phyloP scores from a whole-genome alignment of 441 rosid genomes.

The Adansonia gregorii region DNA sequence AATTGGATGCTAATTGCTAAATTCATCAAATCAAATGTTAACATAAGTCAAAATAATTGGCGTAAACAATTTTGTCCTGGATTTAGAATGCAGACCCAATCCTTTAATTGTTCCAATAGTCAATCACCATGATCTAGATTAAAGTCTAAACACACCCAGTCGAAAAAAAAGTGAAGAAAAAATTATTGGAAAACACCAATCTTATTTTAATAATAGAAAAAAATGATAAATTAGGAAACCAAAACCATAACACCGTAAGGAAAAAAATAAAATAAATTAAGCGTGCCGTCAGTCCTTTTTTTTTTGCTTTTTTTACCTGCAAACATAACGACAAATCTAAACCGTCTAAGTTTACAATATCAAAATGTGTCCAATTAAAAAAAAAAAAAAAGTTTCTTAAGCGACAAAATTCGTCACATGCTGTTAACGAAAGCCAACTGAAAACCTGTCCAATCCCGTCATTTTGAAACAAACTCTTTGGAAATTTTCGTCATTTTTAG shows the following conservation, averaged over 20 bases:
- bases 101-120: neutral
- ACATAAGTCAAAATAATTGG: no score
- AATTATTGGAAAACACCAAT: neutral
- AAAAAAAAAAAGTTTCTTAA: no score
- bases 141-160: neutral
- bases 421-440: neutral
- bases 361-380: no score
- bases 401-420: slow-evolving; percentile 32
- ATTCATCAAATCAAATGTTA: neutral
- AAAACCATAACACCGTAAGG: slow-evolving; percentile 6
- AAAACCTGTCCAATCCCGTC: neutral
- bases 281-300: no score
- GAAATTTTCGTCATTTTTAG: slow-evolving; percentile 12
- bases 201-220: neutral
- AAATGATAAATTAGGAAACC: neutral
- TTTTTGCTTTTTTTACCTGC: no score
- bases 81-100: neutral
- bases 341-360: no score
- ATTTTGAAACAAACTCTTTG: neutral
- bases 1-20: neutral
- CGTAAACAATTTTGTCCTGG: neutral
- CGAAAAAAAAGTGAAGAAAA: neutral
- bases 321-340: no score
- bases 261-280: no score
- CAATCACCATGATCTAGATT: neutral